Conservation (phyloP, 1,284 basidiomycete genomes). For the Trichosporon coremiiforme region DNA sequence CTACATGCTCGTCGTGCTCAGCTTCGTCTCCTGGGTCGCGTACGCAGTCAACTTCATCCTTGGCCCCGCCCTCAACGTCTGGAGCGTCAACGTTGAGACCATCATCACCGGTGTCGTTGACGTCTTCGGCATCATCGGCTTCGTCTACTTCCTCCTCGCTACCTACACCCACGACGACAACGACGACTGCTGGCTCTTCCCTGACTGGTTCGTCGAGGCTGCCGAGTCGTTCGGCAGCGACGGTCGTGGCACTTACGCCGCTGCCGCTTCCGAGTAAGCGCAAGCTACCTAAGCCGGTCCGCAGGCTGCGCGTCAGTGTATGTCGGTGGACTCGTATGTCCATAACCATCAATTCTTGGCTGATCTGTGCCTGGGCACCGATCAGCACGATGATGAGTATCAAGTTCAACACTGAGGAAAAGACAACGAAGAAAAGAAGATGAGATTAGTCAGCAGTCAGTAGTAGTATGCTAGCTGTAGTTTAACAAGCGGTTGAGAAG, state of each 20-base stretch:
- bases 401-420: conserved; percentile 2
- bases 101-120: conserved; percentile 54
- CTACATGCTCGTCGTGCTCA: conserved; percentile 42
- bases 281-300: background rate
- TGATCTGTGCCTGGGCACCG: background rate
- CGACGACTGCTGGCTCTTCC: conserved; percentile 47
- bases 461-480: background rate
- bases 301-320: background rate
- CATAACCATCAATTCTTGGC: background rate
- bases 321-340: background rate
- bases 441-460: background rate
- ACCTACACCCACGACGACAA: conserved; percentile 50
- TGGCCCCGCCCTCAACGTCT: conserved; percentile 45
- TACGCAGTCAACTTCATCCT: conserved; percentile 51
- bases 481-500: background rate
- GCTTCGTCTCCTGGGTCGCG: conserved; percentile 44
- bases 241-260: conserved; percentile 49
- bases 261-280: conserved; percentile 31
- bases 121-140: conserved; percentile 45
- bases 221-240: conserved; percentile 38
- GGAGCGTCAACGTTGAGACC: conserved; percentile 50
- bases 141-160: conserved; percentile 51
- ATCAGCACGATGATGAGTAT: background rate
- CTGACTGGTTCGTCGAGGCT: conserved; percentile 50
- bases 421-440: conserved; percentile 2